Base-by-base conservation (phyloP, 345 rosid species). In the Clarkia xantiana region DNA sequence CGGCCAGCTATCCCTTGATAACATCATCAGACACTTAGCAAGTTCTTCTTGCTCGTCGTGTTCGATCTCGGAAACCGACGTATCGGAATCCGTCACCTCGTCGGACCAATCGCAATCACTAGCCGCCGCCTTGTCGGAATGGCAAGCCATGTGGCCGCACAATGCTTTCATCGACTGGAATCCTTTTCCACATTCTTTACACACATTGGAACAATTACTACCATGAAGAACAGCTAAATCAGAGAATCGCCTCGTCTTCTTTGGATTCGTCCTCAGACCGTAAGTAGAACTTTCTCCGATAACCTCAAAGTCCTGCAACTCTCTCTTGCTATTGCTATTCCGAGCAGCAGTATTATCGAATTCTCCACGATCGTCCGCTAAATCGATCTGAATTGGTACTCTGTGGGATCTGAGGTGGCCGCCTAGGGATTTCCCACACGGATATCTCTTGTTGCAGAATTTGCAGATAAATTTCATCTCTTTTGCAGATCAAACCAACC, bases 401-500 rank as follows among this genome's bases (percentile, higher is more conserved):
- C 71, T 60, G 43, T 77, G 89, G 60, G 84, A 81, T 75, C 84
- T 75, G 82, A 78, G 71, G 67, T 77, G 89, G 53, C 89, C 89
- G 17, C 89, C 89, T 63, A 81, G 58, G 36, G 84, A 78, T 71
- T 81, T 81, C 11, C 89, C 84, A 61, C 82, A 62, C 9, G 66
- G 58, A 59, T 75, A 77, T 52, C 76, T 73, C 67, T 78, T 77
- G 76, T 64, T 54, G 70, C 88, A 80, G 56, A 81, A 70, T 58
- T 73, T 81, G 68, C 86, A 80, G 19, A 52, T 71, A 66, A 67
- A 74, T 49, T 70, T 74, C 73, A 38, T 62, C 71, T 67, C 59
- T 70, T 2, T 29, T 7, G 36, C 36, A 11, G 46, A 34, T 22
- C 29, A 42, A 49, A 20, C 11, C 53, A 19, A 34, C 11, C 34